Evolutionary conservation across 352 stramenopile species (phyloP), one percentile per base, ranked within the genome.

Genomic region (Pythium scleroteichum): DNA sequence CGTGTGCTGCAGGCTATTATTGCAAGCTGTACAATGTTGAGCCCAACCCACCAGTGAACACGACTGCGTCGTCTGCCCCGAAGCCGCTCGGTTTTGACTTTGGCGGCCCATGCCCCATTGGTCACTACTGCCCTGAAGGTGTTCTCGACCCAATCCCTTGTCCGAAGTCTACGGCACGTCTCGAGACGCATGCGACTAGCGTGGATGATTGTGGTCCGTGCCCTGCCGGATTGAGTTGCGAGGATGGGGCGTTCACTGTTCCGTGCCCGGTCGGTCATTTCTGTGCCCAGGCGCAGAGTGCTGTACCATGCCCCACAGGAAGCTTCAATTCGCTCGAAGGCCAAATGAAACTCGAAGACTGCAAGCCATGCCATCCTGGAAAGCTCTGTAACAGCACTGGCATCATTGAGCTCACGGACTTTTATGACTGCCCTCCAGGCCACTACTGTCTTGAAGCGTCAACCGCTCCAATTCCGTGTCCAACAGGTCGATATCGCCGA

Each of bases 151-250:
- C 85, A 10, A 69, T 87, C 42, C 75, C 86, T 0, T 96, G 82
- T 22, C 78, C 78, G 9, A 85, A 75, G 23, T 78, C 73, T 6
- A 79, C 75, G 3, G 84, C 85, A 38, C 68, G 79, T 0, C 47
- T 91, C 1, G 68, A 86, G 42, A 79, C 66, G 0, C 67, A 82
- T n/a, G 81, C 73, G 0, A 66, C 73, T 27, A 77, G 70, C 16
- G 27, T 85, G 16, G 73, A 76, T n/a, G 82, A 92, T 51, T 92
- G 85, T 38, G 82, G 73, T 0, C 69, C 69, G 7, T 98, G 92
- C 64, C 78, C 85, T n/a, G 79, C 82, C 14, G 92, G 93, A 5
- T 94, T 85, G 65, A 96, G 79, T 40, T 98, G 94, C 45, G 68
- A 82, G 4, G 75, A 85, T 20, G 87, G 88, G 7, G 84, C 80